Conservation (phyloP, 2,329 filamentous ascomycete species). For the Lomentospora prolificans region DNA sequence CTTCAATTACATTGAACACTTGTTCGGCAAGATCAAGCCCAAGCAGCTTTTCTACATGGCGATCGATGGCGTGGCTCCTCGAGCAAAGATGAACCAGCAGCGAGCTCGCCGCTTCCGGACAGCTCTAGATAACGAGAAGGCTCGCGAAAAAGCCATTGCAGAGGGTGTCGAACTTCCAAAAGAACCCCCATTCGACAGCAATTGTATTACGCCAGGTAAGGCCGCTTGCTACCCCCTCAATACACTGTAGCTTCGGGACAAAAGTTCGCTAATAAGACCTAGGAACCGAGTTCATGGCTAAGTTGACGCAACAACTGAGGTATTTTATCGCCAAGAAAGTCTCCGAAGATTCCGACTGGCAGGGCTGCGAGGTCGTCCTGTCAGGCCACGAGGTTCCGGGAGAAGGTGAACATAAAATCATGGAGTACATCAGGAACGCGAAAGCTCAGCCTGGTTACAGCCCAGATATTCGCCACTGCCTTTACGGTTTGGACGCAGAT, state of each 20-base stretch:
- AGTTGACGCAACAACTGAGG: slow-evolving; percentile 83
- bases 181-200: slow-evolving; percentile 95
- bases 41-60: slow-evolving; percentile 99
- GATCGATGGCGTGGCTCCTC: slow-evolving; percentile 91
- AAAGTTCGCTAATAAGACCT: slow-evolving; percentile 9
- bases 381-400: slow-evolving; percentile 97
- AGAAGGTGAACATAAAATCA: slow-evolving; percentile 98
- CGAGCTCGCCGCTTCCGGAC: slow-evolving; percentile 90
- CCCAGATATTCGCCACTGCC: slow-evolving; percentile 86
- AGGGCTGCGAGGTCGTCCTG: slow-evolving; percentile 88
- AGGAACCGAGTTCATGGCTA: slow-evolving; percentile 93
- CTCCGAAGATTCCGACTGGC: slow-evolving; percentile 94
- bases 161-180: slow-evolving; percentile 91
- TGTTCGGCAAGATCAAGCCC: slow-evolving; percentile 97
- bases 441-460: slow-evolving; percentile 93
- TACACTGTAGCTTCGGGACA: slow-evolving; percentile 11
- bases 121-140: slow-evolving; percentile 79
- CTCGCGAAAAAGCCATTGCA: slow-evolving; percentile 81
- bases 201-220: slow-evolving; percentile 87
- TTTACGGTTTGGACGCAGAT: slow-evolving; percentile 95
- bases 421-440: slow-evolving; percentile 98
- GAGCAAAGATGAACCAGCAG: slow-evolving; percentile 99
- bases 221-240: not conserved
- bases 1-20: slow-evolving; percentile 98
- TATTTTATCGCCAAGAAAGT: slow-evolving; percentile 99